Evolutionary conservation across 2,329 filamentous ascomycete species (phyloP).

Genomic region (Colletotrichum sp.): DNA sequence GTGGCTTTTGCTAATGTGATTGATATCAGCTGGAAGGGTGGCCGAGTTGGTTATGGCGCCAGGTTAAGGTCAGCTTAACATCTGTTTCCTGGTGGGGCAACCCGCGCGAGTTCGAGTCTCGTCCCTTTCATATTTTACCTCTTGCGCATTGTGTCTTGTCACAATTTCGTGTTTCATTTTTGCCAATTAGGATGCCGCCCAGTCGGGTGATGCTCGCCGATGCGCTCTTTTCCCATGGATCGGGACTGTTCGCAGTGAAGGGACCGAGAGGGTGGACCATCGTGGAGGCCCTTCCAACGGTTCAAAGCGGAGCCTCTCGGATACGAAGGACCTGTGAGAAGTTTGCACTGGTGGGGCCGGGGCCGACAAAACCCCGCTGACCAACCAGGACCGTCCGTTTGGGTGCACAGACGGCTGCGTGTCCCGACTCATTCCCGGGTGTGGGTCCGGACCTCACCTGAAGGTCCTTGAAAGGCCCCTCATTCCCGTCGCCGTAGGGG

Average conservation of each 20-base stretch:
- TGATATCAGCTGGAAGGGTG: not conserved
- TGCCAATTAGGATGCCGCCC: not conserved
- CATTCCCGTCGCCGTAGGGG: not conserved
- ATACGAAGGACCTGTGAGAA: slow-evolving; percentile 15
- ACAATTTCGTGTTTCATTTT: accelerated
- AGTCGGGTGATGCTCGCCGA: not conserved
- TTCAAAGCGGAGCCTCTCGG: not conserved
- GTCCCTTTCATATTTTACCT: not conserved
- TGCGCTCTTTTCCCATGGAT: not conserved
- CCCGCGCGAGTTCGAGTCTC: slow-evolving; percentile 22
- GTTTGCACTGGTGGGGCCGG: slow-evolving; percentile 13
- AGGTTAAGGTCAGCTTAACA: slow-evolving; percentile 22
- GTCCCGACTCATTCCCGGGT: not conserved
- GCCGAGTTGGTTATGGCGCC: slow-evolving; percentile 23
- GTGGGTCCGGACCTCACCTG: slow-evolving; percentile 1
- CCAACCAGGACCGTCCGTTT: slow-evolving; percentile 6
- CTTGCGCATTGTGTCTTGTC: not conserved
- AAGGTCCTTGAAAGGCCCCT: not conserved
- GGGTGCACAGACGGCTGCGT: not conserved
- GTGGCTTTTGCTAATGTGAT: accelerated
- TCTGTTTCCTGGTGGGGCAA: slow-evolving; percentile 21
- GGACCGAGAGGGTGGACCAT: not conserved
- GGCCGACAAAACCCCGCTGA: not conserved
- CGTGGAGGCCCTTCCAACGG: not conserved
- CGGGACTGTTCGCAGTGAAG: not conserved